Conservation (phyloP, 768 basidiomycete genomes). For the Aureoboletus auriporus region DNA sequence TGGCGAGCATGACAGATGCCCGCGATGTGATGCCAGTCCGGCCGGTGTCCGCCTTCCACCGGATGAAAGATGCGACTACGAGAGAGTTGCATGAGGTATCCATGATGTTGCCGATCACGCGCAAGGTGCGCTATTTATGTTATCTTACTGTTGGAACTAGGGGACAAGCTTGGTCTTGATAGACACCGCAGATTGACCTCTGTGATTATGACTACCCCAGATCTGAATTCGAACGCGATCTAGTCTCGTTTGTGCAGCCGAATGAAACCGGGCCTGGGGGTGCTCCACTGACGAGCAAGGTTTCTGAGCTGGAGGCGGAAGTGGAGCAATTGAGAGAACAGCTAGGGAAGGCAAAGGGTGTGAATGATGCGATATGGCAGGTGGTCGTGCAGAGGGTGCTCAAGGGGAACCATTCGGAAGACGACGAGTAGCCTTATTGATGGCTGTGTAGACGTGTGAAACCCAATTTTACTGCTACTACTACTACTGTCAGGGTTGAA, state of each 20-base stretch:
- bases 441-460: slow-evolving; percentile 26
- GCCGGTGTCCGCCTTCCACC: slow-evolving; percentile 66
- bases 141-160: background rate
- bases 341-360: slow-evolving; percentile 78
- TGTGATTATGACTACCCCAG: slow-evolving; percentile 38
- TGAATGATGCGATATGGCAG: slow-evolving; percentile 95
- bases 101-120: slow-evolving; percentile 52
- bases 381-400: slow-evolving; percentile 66
- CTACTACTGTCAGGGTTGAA: too few relatives aligned
- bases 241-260: slow-evolving; percentile 60
- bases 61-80: slow-evolving; percentile 62
- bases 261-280: slow-evolving; percentile 25
- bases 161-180: background rate
- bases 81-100: slow-evolving; percentile 69
- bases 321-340: slow-evolving; percentile 62
- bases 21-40: slow-evolving; percentile 64
- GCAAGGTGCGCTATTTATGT: slow-evolving; percentile 31
- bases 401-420: slow-evolving; percentile 3
- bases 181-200: slow-evolving; percentile 16
- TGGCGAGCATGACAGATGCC: slow-evolving; percentile 32
- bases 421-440: slow-evolving; percentile 7
- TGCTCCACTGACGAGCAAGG: slow-evolving; percentile 47
- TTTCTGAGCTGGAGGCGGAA: slow-evolving; percentile 71
- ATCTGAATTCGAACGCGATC: slow-evolving; percentile 61
- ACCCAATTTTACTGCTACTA: background rate